phyloP scores from a whole-genome alignment of 306 rosid species.

The Cicer arietinum region DNA sequence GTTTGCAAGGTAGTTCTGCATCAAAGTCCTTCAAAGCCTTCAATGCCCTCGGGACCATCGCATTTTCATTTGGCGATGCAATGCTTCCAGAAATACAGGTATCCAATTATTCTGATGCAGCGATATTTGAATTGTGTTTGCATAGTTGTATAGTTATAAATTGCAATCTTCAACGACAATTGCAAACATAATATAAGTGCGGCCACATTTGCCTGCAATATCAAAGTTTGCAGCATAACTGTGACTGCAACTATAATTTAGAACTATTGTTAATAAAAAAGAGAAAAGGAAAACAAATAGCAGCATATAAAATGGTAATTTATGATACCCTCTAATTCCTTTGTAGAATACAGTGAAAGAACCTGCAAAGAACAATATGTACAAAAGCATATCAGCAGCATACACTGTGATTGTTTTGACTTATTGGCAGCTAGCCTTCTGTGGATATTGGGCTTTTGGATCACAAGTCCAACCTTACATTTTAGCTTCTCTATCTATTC shows the following conservation, averaged over 20 bases:
- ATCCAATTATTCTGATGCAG: not conserved
- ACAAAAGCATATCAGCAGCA: conserved; percentile 73
- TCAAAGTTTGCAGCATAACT: not conserved
- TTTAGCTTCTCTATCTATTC: conserved; percentile 61
- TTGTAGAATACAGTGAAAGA: conserved; percentile 73
- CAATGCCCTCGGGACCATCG: conserved; percentile 73
- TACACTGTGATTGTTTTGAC: conserved; percentile 62
- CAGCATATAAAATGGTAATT: not conserved
- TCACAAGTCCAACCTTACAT: conserved; percentile 75
- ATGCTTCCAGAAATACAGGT: conserved; percentile 91
- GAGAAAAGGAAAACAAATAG: not conserved
- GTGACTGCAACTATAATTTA: not conserved
- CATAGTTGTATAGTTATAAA: not conserved
- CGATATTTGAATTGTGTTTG: not conserved
- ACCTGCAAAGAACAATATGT: conserved; percentile 75
- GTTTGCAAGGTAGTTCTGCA: conserved; percentile 66
- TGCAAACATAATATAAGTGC: not conserved
- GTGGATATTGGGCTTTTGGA: conserved; percentile 82
- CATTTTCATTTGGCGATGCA: conserved; percentile 86
- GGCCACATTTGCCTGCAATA: not conserved
- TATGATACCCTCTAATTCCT: not conserved
- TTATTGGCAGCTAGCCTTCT: conserved; percentile 71
- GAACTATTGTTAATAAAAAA: not conserved
- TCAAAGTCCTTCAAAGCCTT: conserved; percentile 65
- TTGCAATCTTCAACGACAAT: not conserved